phyloP scores from a whole-genome alignment of 805 yeast species.

The Metahyphopichia silvanorum region DNA sequence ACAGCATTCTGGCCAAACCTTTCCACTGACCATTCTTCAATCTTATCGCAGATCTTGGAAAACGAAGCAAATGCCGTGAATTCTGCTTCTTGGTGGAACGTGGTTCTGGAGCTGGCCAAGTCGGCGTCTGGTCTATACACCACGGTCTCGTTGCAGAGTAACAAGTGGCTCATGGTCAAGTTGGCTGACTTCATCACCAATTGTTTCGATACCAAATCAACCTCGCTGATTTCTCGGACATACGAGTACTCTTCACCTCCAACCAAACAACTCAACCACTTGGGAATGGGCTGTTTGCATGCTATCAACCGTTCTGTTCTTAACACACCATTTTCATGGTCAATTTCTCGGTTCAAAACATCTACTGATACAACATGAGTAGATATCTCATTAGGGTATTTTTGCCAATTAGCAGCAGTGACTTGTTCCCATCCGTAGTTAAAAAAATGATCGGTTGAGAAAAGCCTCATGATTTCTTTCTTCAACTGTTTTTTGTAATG shows the following conservation, averaged over 20 bases:
- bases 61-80: constrained; percentile 82
- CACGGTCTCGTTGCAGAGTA: constrained; percentile 87
- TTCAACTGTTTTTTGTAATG: background rate
- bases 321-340: constrained; percentile 46
- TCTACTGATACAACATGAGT: constrained; percentile 95
- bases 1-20: constrained; percentile 85
- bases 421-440: constrained; percentile 91
- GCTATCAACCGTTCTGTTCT: constrained; percentile 86
- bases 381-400: constrained; percentile 92
- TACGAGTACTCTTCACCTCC: constrained; percentile 74
- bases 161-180: constrained; percentile 71
- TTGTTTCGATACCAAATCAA: constrained; percentile 62
- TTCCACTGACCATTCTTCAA: constrained; percentile 91
- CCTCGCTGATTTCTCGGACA: constrained; percentile 86
- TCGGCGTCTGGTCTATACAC: constrained; percentile 65
- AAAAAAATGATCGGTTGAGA: constrained; percentile 65
- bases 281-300: constrained; percentile 82
- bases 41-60: constrained; percentile 65
- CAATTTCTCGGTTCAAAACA: constrained; percentile 70
- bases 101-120: constrained; percentile 50
- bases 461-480: constrained; percentile 64
- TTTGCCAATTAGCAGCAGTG: constrained; percentile 94
- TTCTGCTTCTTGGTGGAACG: constrained; percentile 79
- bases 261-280: constrained; percentile 69
- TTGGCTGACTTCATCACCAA: constrained; percentile 82